These are phyloP conservation scores for Blepharisma japonicum DNA, from an alignment of 73 alveolate species.

Conservation along the genomic window DNA sequence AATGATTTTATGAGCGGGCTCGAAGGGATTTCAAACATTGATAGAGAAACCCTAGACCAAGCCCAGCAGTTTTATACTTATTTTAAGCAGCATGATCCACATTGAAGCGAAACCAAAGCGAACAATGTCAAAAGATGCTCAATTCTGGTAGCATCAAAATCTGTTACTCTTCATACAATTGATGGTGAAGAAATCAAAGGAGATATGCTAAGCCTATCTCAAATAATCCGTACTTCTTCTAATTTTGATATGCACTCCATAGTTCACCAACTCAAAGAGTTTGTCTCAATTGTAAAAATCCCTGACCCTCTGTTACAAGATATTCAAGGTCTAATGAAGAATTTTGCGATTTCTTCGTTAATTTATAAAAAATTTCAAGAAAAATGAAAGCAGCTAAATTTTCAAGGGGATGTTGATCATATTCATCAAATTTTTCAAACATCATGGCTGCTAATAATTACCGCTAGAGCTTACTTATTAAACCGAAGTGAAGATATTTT, in stretches of 20 bases:
- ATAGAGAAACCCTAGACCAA: background rate
- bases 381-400: background rate
- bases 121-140: background rate
- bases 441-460: background rate
- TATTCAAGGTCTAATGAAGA: background rate
- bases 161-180: background rate
- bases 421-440: background rate
- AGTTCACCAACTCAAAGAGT: background rate
- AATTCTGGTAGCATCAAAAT: background rate
- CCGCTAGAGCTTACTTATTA: background rate
- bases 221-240: background rate
- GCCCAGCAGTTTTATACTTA: background rate
- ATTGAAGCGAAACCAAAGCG: background rate
- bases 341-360: background rate
- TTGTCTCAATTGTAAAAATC: background rate
- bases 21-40: background rate
- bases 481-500: background rate
- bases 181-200: slow-evolving; percentile 18
- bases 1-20: background rate
- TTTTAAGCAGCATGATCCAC: background rate
- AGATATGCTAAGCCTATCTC: background rate
- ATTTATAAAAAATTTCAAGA: background rate
- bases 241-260: background rate
- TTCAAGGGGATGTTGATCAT: background rate
- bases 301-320: background rate